Conservation (phyloP, 2,329 filamentous ascomycete species). For the Penicillium hordei region DNA sequence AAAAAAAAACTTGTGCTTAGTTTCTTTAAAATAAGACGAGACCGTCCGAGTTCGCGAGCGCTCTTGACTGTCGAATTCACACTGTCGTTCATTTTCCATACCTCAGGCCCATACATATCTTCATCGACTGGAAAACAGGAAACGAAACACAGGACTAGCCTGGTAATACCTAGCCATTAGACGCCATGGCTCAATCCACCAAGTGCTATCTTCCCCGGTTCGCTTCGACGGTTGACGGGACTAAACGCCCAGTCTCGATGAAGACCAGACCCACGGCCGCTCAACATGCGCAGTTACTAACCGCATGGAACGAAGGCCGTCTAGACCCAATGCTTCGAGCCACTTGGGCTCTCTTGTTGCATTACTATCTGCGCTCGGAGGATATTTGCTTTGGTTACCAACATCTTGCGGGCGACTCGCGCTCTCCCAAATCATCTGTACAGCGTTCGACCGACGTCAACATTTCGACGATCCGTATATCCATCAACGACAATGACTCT, state of each 20-base stretch:
- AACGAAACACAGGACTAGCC: neutral
- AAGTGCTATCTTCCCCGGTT: slow-evolving; percentile 40
- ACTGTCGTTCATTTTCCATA: slow-evolving; percentile 8
- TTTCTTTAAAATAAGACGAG: slow-evolving; percentile 23
- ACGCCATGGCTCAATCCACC: slow-evolving; percentile 31
- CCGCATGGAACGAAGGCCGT: slow-evolving; percentile 30
- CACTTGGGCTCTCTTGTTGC: slow-evolving; percentile 49
- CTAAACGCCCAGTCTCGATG: slow-evolving; percentile 39
- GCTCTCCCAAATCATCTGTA: slow-evolving; percentile 18
- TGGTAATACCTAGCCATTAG: neutral
- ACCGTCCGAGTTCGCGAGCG: slow-evolving; percentile 16
- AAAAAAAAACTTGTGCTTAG: slow-evolving; percentile 1
- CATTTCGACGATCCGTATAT: slow-evolving; percentile 27
- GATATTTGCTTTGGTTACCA: slow-evolving; percentile 51
- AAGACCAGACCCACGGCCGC: slow-evolving; percentile 33
- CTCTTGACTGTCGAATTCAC: slow-evolving; percentile 14
- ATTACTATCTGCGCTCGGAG: slow-evolving; percentile 48
- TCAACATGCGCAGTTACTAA: slow-evolving; percentile 33
- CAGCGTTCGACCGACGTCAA: slow-evolving; percentile 18
- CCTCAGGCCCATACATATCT: neutral
- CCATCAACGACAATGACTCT: slow-evolving; percentile 32
- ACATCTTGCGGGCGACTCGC: slow-evolving; percentile 27
- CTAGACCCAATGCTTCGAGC: slow-evolving; percentile 38
- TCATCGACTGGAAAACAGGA: slow-evolving; percentile 3
- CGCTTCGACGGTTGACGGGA: slow-evolving; percentile 28